phyloP scores from a whole-genome alignment of 768 basidiomycete species.

The Candolleomyces efflorescens region DNA sequence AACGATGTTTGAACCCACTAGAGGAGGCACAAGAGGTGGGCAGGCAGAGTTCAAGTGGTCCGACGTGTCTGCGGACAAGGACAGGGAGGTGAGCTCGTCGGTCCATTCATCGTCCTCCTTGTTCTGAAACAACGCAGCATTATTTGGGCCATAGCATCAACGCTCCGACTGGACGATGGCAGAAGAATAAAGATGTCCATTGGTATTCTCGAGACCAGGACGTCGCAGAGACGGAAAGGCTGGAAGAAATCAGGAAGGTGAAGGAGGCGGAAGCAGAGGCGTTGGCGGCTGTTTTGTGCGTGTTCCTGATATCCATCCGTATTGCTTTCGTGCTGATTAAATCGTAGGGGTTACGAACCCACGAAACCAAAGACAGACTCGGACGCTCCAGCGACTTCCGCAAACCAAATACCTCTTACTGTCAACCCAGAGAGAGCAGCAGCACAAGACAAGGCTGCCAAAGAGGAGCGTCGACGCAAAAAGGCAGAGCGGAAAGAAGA shows the following conservation, averaged over 20 bases:
- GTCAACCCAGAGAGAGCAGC: background rate
- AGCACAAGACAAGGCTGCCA: constrained; percentile 16
- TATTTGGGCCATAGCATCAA: constrained; percentile 95
- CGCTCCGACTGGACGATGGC: constrained; percentile 94
- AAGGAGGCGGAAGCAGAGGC: constrained; percentile 92
- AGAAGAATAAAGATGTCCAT: constrained; percentile 95
- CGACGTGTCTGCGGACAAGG: constrained; percentile 89
- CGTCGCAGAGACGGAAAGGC: constrained; percentile 40
- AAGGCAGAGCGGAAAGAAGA: constrained; percentile 37
- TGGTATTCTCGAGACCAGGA: constrained; percentile 83
- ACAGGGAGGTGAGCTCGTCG: constrained; percentile 63
- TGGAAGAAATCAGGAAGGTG: constrained; percentile 73
- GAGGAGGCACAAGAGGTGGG: constrained; percentile 89
- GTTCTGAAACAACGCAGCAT: constrained; percentile 46
- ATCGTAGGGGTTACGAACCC: constrained; percentile 66
- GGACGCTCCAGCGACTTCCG: constrained; percentile 17
- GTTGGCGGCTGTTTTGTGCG: constrained; percentile 69
- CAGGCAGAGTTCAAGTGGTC: constrained; percentile 91
- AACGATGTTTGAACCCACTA: constrained; percentile 77
- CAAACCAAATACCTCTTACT: constrained; percentile 8
- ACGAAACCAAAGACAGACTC: constrained; percentile 32
- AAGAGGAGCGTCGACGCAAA: constrained; percentile 11
- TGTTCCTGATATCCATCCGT: background rate
- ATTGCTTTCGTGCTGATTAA: background rate
- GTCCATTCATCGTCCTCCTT: constrained; percentile 7